A percentile compares a stretch with the other conserved stretches of the same genome.
Conservation (phyloP, 2,329 filamentous ascomycete species). For the Arthrobotrys entomopaga region DNA sequence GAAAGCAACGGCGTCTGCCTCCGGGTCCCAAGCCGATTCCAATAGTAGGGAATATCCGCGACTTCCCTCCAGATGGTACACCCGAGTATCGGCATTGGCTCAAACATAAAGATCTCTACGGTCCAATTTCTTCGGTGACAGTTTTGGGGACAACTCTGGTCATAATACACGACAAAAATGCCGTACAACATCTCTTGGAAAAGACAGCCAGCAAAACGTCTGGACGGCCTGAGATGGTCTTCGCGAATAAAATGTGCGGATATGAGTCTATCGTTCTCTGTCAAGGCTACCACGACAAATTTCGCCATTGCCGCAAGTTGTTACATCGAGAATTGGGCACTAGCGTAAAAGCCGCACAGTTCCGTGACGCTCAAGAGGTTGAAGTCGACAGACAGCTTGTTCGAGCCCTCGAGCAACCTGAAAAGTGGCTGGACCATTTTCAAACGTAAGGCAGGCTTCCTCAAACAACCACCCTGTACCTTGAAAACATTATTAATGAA, state of each 20-base stretch:
- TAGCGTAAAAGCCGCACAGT: constrained; percentile 56
- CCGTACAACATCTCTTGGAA: constrained; percentile 61
- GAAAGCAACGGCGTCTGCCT: constrained; percentile 60
- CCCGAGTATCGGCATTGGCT: constrained; percentile 64
- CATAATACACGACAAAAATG: constrained; percentile 61
- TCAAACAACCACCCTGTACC: not conserved
- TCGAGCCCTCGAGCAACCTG: constrained; percentile 51
- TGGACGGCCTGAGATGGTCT: constrained; percentile 59
- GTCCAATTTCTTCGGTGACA: constrained; percentile 62
- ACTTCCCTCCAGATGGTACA: constrained; percentile 63
- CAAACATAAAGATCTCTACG: constrained; percentile 63
- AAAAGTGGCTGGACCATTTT: constrained; percentile 55
- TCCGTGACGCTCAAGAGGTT: constrained; percentile 53
- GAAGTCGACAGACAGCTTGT: constrained; percentile 56
- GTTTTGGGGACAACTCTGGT: constrained; percentile 62
- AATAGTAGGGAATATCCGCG: constrained; percentile 66
- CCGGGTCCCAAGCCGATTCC: constrained; percentile 67
- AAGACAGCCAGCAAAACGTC: constrained; percentile 60
- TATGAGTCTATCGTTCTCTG: constrained; percentile 57
- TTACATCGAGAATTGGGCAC: constrained; percentile 60
- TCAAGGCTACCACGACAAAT: constrained; percentile 57
- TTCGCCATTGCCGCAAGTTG: constrained; percentile 58
- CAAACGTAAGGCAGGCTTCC: constrained; percentile 53
- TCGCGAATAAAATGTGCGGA: constrained; percentile 60
- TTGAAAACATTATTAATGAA: not conserved